Conservation (phyloP, 2,329 filamentous ascomycete species). For the Colletotrichum scovillei region DNA sequence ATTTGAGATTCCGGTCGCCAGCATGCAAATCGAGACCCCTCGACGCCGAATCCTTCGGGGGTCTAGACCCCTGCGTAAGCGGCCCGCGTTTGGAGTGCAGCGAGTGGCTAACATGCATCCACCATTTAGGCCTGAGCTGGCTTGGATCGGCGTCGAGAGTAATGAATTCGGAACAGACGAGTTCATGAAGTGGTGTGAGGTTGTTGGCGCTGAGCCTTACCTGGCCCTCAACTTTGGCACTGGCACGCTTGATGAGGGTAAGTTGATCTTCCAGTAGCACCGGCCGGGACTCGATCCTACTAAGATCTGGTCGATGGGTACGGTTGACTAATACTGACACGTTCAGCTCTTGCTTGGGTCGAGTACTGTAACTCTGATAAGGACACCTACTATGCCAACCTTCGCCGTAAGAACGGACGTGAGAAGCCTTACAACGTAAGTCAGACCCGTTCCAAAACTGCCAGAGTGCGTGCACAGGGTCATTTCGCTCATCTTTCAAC, state of each 20-base stretch:
- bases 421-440: constrained; percentile 76
- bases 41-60: not conserved
- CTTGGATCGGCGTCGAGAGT: constrained; percentile 81
- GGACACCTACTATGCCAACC: constrained; percentile 84
- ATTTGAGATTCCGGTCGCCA: not conserved
- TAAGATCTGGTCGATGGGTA: not conserved
- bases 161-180: constrained; percentile 89
- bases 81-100: constrained; percentile 3
- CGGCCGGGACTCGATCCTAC: not conserved
- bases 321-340: not conserved
- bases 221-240: constrained; percentile 86
- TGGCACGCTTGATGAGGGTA: constrained; percentile 61
- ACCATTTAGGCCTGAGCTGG: constrained; percentile 72
- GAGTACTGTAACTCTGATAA: constrained; percentile 87
- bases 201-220: constrained; percentile 81
- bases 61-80: not conserved
- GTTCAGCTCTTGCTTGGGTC: constrained; percentile 75
- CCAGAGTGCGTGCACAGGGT: not conserved
- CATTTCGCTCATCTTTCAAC: not conserved
- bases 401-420: constrained; percentile 79
- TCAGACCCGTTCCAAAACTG: not conserved
- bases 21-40: too few relatives aligned
- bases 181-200: constrained; percentile 84
- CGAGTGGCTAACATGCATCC: constrained; percentile 18
- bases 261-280: constrained; percentile 14